Evolutionary conservation across 163 green algal genomes (phyloP), one percentile per base, ranked within the genome.

Genomic region (Volvox carteri): DNA sequence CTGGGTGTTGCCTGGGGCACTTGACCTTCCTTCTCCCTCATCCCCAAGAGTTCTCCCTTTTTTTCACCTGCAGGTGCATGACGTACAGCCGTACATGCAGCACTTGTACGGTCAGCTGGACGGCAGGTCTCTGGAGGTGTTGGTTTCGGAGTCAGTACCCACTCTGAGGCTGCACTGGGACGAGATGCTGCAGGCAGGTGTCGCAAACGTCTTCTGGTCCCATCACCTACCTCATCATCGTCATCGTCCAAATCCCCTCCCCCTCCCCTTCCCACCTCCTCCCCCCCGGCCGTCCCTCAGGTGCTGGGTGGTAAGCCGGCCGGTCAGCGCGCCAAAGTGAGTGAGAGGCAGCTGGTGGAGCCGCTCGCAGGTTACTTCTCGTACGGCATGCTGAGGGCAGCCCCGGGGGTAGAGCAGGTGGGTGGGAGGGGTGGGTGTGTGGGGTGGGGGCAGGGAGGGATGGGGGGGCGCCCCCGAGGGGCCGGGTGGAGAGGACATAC

Each of bases 61-160:
- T n/a, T n/a, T n/a, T n/a, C n/a, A n/a, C n/a, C n/a, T n/a, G 42
- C 70, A 93, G 88, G 79, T 93, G 52, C 54, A 62, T 5, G 86
- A 93, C 41, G 78, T 93, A 9, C 80, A 88, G 62, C 18, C 76
- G 2, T 23, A 46, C 19, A 81, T 93, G 18, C 78, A 92, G 46
- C 35, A 4, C 9, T 19, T 92, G 65, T 95, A 92, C 79, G 56
- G 46, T n/a, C 8, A 90, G 23, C 87, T 95, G 41, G 93, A 95
- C 78, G 79, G 58, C 0, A 85, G 89, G 21, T 83, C 90, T 8
- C 12, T 93, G 65, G 56, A 65, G 48, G 52, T 85, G 52, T 37
- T 72, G 37, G 19, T 90, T 68, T 37, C n/a, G 19, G 76, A 81
- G 30, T 58, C 28, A 11, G 68, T 48, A 35, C 33, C 62, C 4